A percentile compares a stretch with the other conserved stretches of the same genome.
These are phyloP conservation scores for Calonectria fujianensis DNA, from an alignment of 2,329 filamentous ascomycete species.

Conservation along the genomic window DNA sequence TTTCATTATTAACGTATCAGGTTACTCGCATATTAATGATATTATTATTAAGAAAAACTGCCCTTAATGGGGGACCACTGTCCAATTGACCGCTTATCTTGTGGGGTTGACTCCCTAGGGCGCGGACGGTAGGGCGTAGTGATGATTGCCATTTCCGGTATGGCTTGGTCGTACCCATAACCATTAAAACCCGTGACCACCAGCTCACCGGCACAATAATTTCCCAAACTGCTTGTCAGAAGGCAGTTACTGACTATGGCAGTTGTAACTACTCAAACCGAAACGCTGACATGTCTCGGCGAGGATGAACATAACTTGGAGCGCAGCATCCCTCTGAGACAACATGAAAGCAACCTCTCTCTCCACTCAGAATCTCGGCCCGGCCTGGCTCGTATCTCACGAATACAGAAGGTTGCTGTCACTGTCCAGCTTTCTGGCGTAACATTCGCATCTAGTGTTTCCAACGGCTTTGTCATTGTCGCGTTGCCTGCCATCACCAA, in stretches of 20 bases:
- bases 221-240: neutral
- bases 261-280: neutral
- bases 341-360: neutral
- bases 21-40: no score
- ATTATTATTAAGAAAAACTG: no score
- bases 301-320: neutral
- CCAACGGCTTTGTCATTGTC: neutral
- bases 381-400: neutral
- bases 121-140: neutral
- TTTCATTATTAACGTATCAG: no score
- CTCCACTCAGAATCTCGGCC: neutral
- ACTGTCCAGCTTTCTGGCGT: neutral
- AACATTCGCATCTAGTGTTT: neutral
- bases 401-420: neutral
- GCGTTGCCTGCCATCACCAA: neutral
- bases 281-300: neutral
- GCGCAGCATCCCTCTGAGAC: neutral
- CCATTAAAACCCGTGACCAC: neutral
- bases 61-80: no score
- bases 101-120: neutral
- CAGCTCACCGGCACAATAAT: neutral
- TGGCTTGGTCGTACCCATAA: neutral
- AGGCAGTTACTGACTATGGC: neutral
- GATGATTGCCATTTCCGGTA: neutral
- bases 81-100: no score